Percentiles rank a stretch among this genome's conserved stretches.
Evolutionary conservation across 805 yeast species (phyloP).

Genomic region (Wickerhamiella brachini): DNA sequence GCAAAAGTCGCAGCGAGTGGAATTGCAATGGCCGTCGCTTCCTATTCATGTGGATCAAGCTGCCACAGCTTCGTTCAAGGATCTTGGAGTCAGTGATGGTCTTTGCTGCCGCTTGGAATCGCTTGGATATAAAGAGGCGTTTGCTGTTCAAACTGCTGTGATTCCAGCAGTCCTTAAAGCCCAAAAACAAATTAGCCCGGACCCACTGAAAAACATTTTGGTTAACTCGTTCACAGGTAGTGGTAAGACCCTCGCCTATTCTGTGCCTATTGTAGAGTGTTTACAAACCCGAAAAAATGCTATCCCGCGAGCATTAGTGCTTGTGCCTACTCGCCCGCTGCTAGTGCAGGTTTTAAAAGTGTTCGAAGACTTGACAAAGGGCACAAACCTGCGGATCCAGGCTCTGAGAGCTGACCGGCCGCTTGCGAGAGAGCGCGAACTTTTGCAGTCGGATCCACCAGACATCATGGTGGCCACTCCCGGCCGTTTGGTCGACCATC

Average conservation of each 20-base stretch:
- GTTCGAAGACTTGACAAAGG: conserved; percentile 43
- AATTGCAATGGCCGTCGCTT: conserved; percentile 48
- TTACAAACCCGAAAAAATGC: conserved; percentile 53
- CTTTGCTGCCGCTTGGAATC: conserved; percentile 35
- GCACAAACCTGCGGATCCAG: conserved; percentile 51
- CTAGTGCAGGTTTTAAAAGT: conserved; percentile 68
- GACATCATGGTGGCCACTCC: conserved; percentile 48
- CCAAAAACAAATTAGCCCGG: conserved; percentile 24
- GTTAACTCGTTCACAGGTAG: conserved; percentile 95
- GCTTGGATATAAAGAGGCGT: conserved; percentile 42
- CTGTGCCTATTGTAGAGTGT: conserved; percentile 66
- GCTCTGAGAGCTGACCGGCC: conserved; percentile 44
- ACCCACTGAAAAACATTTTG: conserved; percentile 41
- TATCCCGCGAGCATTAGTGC: conserved; percentile 54
- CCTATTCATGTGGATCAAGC: conserved; percentile 46
- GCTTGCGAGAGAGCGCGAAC: conserved; percentile 46
- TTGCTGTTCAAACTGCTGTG: conserved; percentile 64
- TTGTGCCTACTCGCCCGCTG: conserved; percentile 86
- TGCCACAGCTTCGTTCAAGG: conserved; percentile 33
- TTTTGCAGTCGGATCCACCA: conserved; percentile 26
- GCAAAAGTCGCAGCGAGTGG: conserved; percentile 31
- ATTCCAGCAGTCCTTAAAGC: conserved; percentile 40
- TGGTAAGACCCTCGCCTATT: conserved; percentile 86
- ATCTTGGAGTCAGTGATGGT: conserved; percentile 32
- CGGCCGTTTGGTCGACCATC: conserved; percentile 66